Evolutionary conservation across 2,329 filamentous ascomycete species (phyloP).

Genomic region (Didymella pomorum): DNA sequence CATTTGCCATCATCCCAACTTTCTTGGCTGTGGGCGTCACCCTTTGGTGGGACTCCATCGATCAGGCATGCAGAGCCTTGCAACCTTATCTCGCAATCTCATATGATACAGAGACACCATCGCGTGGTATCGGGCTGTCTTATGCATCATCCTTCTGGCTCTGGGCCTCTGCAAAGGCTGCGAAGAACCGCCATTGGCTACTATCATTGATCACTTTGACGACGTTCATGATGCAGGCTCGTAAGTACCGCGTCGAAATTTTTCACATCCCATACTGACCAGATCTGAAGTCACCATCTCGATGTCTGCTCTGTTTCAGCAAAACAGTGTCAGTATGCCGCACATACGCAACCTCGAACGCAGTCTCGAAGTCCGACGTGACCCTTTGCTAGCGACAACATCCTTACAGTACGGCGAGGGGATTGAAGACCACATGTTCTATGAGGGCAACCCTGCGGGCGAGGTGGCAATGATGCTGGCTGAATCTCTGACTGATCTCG

Average conservation of each 20-base stretch:
- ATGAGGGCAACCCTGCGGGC: not conserved
- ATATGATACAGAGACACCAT: conserved; percentile 4
- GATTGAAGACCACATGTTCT: not conserved
- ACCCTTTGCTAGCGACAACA: not conserved
- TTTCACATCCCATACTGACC: not conserved
- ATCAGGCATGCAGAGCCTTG: conserved; percentile 22
- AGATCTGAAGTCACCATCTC: not conserved
- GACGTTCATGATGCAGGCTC: conserved; percentile 21
- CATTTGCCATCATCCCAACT: conserved; percentile 14
- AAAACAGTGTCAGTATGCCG: not conserved
- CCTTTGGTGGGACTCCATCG: conserved; percentile 29
- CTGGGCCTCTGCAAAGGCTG: conserved; percentile 20
- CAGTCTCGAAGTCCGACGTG: not conserved
- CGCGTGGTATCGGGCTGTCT: conserved; percentile 17
- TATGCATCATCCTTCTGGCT: conserved; percentile 29
- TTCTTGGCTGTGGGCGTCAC: conserved; percentile 19
- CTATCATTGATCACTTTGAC: conserved; percentile 23
- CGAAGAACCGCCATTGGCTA: conserved; percentile 25
- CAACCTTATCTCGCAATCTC: conserved; percentile 30
- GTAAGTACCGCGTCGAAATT: conserved; percentile 4
- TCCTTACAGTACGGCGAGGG: not conserved
- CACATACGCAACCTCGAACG: not conserved
- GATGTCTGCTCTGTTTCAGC: not conserved
- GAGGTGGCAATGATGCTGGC: not conserved
- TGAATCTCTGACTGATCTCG: not conserved